Percentiles rank a stretch among this genome's conserved stretches.
Conservation (phyloP, 179 eudicot genomes). For the Gypsophila paniculata region DNA sequence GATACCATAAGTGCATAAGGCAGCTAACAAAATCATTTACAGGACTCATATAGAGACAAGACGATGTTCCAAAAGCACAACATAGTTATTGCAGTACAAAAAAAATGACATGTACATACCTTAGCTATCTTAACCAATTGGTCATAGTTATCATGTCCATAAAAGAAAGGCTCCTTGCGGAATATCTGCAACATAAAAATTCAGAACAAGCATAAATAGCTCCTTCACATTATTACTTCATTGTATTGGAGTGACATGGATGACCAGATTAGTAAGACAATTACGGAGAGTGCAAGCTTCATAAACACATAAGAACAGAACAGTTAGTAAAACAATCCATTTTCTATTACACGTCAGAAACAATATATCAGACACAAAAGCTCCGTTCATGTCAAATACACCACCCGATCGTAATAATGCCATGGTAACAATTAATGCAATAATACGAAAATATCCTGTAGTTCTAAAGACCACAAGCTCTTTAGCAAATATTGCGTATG, state of each 20-base stretch:
- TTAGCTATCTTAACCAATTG: slow-evolving; percentile 92
- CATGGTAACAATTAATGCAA: background rate
- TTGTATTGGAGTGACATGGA: background rate
- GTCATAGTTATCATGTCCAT: slow-evolving; percentile 90
- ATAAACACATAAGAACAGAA: background rate
- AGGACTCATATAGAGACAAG: background rate
- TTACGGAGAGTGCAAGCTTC: background rate
- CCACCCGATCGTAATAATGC: background rate
- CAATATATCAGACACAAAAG: too few species aligned
- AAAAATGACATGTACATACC: slow-evolving; percentile 32
- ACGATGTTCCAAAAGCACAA: background rate
- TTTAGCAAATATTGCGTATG: background rate
- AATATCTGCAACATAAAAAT: slow-evolving; percentile 54
- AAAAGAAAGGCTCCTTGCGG: slow-evolving; percentile 93
- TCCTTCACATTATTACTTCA: background rate
- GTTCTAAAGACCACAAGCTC: background rate
- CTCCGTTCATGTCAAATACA: background rate
- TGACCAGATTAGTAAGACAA: too few species aligned
- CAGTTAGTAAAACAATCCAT: background rate
- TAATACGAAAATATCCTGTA: background rate
- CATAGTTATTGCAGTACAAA: background rate
- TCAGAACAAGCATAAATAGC: slow-evolving; percentile 9
- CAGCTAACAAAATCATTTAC: background rate
- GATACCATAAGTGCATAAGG: background rate
- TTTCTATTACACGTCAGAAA: background rate